Evolutionary conservation across 129 eudicot genomes (phyloP), one percentile per base, ranked within the genome.

Genomic region (Deinandra increscens): DNA sequence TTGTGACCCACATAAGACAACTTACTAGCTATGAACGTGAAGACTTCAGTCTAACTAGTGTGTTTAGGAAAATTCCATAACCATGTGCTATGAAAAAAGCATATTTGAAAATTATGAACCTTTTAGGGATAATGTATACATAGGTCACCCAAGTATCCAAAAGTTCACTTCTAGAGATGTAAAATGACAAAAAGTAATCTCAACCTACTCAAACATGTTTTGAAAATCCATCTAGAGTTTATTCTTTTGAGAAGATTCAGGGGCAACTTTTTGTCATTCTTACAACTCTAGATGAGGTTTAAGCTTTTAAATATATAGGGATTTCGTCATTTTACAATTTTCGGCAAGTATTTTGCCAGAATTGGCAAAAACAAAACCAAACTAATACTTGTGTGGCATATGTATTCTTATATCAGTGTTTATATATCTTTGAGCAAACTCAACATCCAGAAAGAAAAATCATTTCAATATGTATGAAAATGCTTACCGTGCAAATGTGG

Each of bases 401-500:
- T 54, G 60, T 22, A 54, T 54, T 20, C 60, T 54, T 54, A 23
- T 22, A 10, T 54, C 34, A 20, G 4, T 54, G 20, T 54, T 15
- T 20, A 54, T 20, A 54, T 19, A 69, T 70, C 74, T 41, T 36
- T 62, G 54, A 37, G 41, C 70, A 62, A 20, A 60, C 41, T 38
- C 71, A 73, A 62, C 70, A 38, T 39, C 71, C 71, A 49, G 13
- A 54, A 74, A 48, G 9, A 14, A 36, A 5, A 60, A 74, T 6
- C 43, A 64, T 43, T 58, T 72, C 19, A 9, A 50, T 18, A n/a
- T 19, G 23, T n/a, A 42, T 20, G 17, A 60, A 73, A 72, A 71
- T 22, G 63, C 71, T 60, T 76, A 93, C 98, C 96, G 46, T 74
- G 87, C 66, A 78, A 9, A 58, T 68, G 43, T 74, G 91, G 96